Base-by-base conservation (phyloP, 2,329 filamentous ascomycete species). In the Paraphaeosphaeria sporulosa region DNA sequence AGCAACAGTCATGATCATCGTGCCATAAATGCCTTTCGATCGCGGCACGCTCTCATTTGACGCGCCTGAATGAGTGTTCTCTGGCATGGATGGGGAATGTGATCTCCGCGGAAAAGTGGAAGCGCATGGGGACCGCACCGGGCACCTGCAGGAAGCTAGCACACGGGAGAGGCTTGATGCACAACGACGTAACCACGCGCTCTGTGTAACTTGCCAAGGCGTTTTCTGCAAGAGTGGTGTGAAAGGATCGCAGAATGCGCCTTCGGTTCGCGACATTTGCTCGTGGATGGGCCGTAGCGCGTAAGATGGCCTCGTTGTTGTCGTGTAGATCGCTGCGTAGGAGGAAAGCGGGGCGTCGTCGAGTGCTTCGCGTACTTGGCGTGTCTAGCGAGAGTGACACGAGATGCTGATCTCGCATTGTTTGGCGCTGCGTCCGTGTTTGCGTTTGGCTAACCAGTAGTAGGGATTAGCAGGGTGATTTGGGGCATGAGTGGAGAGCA, bases 111-210 rank as follows among this genome's bases (percentile, higher is more conserved):
- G 42, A 19, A 55, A 46, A 46, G 42, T 55, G 36, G 15, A 8
- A 4, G 38, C 38, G 38, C 38, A 55, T 30, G 42, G 42, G 32
- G n/a, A 34, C 25, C 21, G 34, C 32, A 52, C 12, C 42, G 15
- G 25, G 25, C 42, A 48, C 32, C n/a, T 42, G 34, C 34, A 48
- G 44, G 21, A 40, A 48, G 32, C 44, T 56, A 56, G 44, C 34
- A 25, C 23, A 9, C 38, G 50, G 44, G 40, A 49, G 32, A 49
- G 54, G 44, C 54, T 44, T 23, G 23, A 44, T 56, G 54, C 54
- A 42, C 54, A 34, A 49, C 44, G 54, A 56, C 53, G 53, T 55
- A 55, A 55, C 17, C 19, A 19, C 19, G 48, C 30, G 46, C 44
- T 27, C 8, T 12, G 23, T 49, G 17, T 17, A 9, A 21, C n/a